Evolutionary conservation across 2,329 filamentous ascomycete genomes (phyloP).

Genomic region (Claviceps arundinis): DNA sequence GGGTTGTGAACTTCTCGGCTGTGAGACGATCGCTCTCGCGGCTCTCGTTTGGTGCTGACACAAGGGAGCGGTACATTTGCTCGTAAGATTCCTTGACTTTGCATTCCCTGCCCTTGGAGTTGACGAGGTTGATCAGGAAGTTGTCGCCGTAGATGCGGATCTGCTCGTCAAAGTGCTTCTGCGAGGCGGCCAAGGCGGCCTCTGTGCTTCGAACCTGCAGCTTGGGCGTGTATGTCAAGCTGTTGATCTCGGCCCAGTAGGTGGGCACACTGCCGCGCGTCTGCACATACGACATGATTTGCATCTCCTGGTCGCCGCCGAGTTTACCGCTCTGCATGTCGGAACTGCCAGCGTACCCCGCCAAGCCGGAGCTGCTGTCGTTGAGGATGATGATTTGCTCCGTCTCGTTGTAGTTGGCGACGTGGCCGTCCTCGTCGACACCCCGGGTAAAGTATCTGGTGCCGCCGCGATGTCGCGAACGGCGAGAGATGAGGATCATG

Average conservation of each 20-base stretch:
- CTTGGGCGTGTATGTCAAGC: constrained; percentile 79
- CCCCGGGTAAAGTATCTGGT: constrained; percentile 93
- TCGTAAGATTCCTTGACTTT: constrained; percentile 89
- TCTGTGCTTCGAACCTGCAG: constrained; percentile 80
- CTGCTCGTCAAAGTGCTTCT: constrained; percentile 85
- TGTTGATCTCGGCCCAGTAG: constrained; percentile 94
- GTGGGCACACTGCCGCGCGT: constrained; percentile 92
- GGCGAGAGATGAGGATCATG: constrained; percentile 73
- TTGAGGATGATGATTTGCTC: constrained; percentile 88
- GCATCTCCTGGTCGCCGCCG: constrained; percentile 56
- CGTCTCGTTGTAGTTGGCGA: constrained; percentile 98
- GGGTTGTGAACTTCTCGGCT: constrained; percentile 67
- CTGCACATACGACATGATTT: constrained; percentile 89
- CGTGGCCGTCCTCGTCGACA: constrained; percentile 83
- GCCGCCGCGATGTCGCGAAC: constrained; percentile 77
- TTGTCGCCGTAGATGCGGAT: constrained; percentile 91
- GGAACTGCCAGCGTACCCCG: constrained; percentile 66
- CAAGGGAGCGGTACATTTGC: constrained; percentile 65
- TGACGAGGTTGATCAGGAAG: constrained; percentile 93
- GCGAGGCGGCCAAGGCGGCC: constrained; percentile 62
- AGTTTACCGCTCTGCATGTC: constrained; percentile 64
- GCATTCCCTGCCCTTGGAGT: constrained; percentile 85
- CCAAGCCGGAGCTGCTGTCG: constrained; percentile 59
- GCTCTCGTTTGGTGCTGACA: constrained; percentile 54
- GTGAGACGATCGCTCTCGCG: constrained; percentile 52